A percentile compares a stretch with the other conserved stretches of the same genome.
phyloP scores from a whole-genome alignment of 1,284 basidiomycete species.

The Puccinia novopanici region DNA sequence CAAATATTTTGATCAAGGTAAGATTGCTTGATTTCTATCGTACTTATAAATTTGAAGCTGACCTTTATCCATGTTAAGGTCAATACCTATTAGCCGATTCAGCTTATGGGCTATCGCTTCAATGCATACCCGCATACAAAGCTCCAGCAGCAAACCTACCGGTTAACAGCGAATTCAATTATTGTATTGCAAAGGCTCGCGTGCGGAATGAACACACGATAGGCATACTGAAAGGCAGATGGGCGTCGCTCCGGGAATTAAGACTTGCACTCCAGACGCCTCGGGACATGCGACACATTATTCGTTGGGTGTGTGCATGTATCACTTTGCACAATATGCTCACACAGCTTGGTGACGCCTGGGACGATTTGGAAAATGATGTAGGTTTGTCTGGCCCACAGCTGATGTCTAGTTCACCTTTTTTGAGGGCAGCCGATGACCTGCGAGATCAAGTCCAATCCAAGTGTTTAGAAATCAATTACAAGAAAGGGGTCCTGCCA shows the following conservation, averaged over 20 bases:
- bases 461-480: too few relatives aligned
- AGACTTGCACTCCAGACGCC: neutral
- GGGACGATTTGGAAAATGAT: neutral
- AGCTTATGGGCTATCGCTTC: neutral
- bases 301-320: neutral
- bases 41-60: neutral
- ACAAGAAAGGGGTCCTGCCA: too few relatives aligned
- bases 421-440: too few relatives aligned
- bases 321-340: neutral
- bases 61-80: neutral
- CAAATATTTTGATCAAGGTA: neutral
- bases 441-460: too few relatives aligned
- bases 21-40: neutral
- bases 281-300: neutral
- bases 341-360: neutral
- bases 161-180: constrained; percentile 17
- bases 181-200: constrained; percentile 9
- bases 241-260: neutral
- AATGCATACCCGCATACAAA: neutral
- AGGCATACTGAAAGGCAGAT: neutral
- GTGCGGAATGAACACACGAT: constrained; percentile 13
- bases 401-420: too few relatives aligned
- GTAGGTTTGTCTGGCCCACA: neutral
- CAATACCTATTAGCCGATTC: constrained; percentile 16
- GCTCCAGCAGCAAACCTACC: neutral